A percentile compares a stretch with the other conserved stretches of the same genome.
phyloP scores from a whole-genome alignment of 2,329 filamentous ascomycete genomes.

The Periglandula ipomoeae region DNA sequence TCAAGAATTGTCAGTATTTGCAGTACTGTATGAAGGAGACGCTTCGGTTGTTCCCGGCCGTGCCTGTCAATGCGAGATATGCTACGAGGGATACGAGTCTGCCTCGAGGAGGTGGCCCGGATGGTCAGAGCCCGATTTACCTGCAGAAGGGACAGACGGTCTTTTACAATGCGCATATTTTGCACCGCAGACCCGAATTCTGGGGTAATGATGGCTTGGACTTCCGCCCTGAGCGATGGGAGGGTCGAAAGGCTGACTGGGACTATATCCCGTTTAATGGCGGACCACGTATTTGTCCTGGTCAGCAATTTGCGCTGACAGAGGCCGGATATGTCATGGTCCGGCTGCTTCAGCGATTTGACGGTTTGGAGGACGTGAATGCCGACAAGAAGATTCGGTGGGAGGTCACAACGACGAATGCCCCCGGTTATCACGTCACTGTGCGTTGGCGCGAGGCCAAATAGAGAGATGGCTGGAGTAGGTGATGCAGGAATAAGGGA shows the following conservation, averaged over 20 bases:
- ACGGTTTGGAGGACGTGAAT: slow-evolving; percentile 9
- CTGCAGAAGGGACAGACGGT: slow-evolving; percentile 36
- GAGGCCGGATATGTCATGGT: slow-evolving; percentile 16
- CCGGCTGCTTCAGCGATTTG: slow-evolving; percentile 16
- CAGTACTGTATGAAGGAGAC: slow-evolving; percentile 19
- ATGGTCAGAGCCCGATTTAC: slow-evolving; percentile 35
- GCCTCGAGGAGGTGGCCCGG: slow-evolving; percentile 39
- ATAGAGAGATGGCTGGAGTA: too few species aligned
- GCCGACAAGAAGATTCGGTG: too few species aligned
- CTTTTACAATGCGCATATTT: slow-evolving; percentile 29
- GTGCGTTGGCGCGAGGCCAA: too few species aligned
- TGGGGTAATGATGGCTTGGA: slow-evolving; percentile 29
- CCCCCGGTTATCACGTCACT: too few species aligned
- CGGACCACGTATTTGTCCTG: slow-evolving; percentile 33
- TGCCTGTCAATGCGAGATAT: slow-evolving; percentile 37
- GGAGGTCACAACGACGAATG: too few species aligned
- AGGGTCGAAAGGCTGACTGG: slow-evolving; percentile 23
- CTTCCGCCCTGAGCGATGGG: slow-evolving; percentile 34
- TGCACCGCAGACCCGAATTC: slow-evolving; percentile 28
- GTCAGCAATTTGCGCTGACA: slow-evolving; percentile 15
- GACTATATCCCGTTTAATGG: slow-evolving; percentile 38
- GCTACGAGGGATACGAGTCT: slow-evolving; percentile 38
- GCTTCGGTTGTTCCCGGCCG: slow-evolving; percentile 36
- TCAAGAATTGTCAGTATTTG: slow-evolving; percentile 14
- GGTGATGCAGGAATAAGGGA: too few species aligned